These are phyloP conservation scores for Mercurialis annua DNA, from an alignment of 345 rosid species.

Conservation along the genomic window DNA sequence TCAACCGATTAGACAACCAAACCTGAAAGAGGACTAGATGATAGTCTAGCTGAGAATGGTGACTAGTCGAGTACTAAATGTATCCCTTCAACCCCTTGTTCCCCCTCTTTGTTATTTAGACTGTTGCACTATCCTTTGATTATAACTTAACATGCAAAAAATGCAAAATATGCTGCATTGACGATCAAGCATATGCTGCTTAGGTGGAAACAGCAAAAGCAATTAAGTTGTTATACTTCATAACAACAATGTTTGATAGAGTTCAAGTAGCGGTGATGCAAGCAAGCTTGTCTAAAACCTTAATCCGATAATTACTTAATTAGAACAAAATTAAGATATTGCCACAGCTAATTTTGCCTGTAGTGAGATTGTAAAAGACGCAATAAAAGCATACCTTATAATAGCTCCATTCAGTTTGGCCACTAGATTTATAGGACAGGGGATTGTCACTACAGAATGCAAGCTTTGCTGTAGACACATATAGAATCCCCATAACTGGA, in stretches of 20 bases:
- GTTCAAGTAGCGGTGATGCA: not conserved
- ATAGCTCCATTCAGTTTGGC: constrained; percentile 69
- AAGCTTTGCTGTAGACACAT: constrained; percentile 73
- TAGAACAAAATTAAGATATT: constrained; percentile 2
- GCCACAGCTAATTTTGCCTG: not conserved
- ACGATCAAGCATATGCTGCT: too few species aligned
- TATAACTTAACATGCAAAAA: not conserved
- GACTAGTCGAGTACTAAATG: not conserved
- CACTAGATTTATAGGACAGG: constrained; percentile 73
- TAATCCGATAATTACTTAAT: not conserved
- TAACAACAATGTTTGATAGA: not conserved
- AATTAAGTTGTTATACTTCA: not conserved
- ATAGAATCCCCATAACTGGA: constrained; percentile 89
- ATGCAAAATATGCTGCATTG: too few species aligned
- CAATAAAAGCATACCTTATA: constrained; percentile 59
- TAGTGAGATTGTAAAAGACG: not conserved
- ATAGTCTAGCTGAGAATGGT: not conserved
- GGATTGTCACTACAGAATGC: constrained; percentile 84
- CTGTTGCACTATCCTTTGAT: not conserved
- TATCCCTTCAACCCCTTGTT: too few species aligned
- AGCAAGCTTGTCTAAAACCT: not conserved
- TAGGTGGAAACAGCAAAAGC: not conserved
- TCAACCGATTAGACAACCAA: too few species aligned
- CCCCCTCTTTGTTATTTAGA: not conserved
- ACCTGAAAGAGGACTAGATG: too few species aligned